phyloP scores from a whole-genome alignment of 2,329 filamentous ascomycete species.

The Aspergillus sp. region DNA sequence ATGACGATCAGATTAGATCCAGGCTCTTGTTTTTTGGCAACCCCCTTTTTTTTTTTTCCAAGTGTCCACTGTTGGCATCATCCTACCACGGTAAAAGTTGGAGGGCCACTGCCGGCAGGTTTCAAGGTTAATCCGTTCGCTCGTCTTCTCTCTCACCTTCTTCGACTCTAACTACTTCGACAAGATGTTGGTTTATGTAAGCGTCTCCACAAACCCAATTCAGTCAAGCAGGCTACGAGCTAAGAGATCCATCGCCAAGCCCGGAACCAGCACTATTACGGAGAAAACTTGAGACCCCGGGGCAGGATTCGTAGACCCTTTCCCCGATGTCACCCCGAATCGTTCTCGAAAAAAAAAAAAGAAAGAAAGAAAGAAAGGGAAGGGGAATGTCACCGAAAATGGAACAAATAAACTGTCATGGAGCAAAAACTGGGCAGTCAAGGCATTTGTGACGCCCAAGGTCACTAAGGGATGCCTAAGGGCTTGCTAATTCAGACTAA shows the following conservation, averaged over 20 bases:
- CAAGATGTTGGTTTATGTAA: neutral
- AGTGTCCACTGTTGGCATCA: neutral
- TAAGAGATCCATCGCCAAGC: no score
- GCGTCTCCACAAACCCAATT: neutral
- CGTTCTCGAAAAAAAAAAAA: neutral
- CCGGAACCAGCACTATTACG: no score
- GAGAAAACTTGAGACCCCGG: no score
- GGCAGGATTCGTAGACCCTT: no score
- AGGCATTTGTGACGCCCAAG: neutral
- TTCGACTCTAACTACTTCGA: neutral
- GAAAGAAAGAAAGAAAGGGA: neutral
- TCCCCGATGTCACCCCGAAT: neutral
- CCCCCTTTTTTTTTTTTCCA: neutral
- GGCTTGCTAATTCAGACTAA: no score
- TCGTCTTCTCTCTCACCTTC: neutral
- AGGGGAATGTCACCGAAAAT: no score
- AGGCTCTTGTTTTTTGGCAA: neutral
- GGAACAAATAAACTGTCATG: no score
- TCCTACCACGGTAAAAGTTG: neutral
- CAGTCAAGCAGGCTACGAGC: no score
- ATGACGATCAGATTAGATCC: slow-evolving; percentile 21
- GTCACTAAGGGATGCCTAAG: neutral
- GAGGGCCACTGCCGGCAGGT: neutral
- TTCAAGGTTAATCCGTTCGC: neutral
- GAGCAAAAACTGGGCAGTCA: no score